Evolutionary conservation across 495 filamentous ascomycete species (phyloP).

Genomic region (Aspergillus saccharolyticus): DNA sequence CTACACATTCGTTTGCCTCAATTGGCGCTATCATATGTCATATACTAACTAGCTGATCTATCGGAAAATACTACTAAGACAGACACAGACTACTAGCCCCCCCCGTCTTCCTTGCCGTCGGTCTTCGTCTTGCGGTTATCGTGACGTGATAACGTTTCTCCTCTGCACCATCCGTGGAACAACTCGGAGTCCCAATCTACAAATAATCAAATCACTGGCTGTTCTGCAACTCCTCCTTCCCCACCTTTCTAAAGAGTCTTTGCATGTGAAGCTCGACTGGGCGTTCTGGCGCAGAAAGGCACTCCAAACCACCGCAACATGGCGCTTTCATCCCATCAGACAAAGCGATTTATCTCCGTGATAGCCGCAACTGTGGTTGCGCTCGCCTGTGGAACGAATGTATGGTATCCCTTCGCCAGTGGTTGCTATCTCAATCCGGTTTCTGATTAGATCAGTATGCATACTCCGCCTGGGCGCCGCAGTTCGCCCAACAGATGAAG

Average conservation of each 20-base stretch:
- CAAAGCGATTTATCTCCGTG: constrained; percentile 63
- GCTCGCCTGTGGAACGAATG: constrained; percentile 89
- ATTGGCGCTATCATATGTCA: neutral
- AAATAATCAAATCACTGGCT: constrained; percentile 2
- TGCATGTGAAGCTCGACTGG: neutral
- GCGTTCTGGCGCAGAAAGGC: constrained; percentile 4
- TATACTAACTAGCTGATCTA: neutral
- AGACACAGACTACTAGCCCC: neutral
- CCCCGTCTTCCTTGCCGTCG: neutral
- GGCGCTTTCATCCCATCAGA: constrained; percentile 25
- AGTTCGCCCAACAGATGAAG: constrained; percentile 80
- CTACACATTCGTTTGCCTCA: neutral
- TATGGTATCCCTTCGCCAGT: constrained; percentile 39
- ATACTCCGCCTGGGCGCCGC: constrained; percentile 96
- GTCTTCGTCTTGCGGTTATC: constrained; percentile 1
- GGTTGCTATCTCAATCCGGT: too few relatives aligned
- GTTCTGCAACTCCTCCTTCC: neutral
- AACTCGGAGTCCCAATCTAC: neutral
- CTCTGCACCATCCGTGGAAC: constrained; percentile 1
- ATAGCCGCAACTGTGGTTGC: constrained; percentile 81
- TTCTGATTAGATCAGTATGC: constrained; percentile 64
- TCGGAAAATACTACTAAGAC: neutral
- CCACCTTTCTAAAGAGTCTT: constrained; percentile 5
- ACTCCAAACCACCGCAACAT: constrained; percentile 19
- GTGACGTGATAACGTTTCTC: constrained; percentile 6